Evolutionary conservation across 768 basidiomycete genomes (phyloP).

Genomic region (Leccinum broughii): DNA sequence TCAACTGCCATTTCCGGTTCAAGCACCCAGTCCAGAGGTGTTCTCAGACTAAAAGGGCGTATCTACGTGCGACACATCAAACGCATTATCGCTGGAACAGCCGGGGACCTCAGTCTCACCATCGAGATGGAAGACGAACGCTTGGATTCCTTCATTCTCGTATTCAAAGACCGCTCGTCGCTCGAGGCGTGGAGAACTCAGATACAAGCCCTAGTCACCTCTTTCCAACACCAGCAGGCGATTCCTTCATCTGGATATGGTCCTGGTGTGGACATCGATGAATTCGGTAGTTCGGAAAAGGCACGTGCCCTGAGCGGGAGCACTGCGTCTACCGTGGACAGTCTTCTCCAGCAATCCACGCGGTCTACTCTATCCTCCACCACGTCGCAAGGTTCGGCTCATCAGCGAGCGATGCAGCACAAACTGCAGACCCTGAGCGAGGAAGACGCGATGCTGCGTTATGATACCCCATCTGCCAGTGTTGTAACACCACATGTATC

Average conservation of each 20-base stretch:
- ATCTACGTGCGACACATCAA: conserved; percentile 96
- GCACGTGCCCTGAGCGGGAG: conserved; percentile 80
- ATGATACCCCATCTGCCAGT: conserved; percentile 49
- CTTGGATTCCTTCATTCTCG: conserved; percentile 92
- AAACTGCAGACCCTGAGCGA: conserved; percentile 71
- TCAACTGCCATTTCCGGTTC: conserved; percentile 41
- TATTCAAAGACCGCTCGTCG: conserved; percentile 88
- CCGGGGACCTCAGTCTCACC: conserved; percentile 88
- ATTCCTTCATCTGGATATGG: conserved; percentile 34
- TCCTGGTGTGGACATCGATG: conserved; percentile 60
- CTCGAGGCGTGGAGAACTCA: conserved; percentile 88
- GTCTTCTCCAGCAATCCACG: conserved; percentile 63
- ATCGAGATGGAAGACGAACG: conserved; percentile 97
- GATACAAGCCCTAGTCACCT: conserved; percentile 74
- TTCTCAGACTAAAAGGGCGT: conserved; percentile 88
- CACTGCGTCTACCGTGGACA: conserved; percentile 56
- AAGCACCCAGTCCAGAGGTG: conserved; percentile 49
- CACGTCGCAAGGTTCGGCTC: conserved; percentile 65
- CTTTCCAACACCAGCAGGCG: conserved; percentile 61
- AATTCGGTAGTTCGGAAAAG: conserved; percentile 76
- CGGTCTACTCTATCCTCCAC: conserved; percentile 74
- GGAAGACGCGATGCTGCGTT: conserved; percentile 63
- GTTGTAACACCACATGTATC: conserved; percentile 73
- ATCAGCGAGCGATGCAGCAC: conserved; percentile 35
- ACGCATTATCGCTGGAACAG: conserved; percentile 78